Base-by-base conservation (phyloP, 805 yeast species). In the Kodamaea neixiangensis region DNA sequence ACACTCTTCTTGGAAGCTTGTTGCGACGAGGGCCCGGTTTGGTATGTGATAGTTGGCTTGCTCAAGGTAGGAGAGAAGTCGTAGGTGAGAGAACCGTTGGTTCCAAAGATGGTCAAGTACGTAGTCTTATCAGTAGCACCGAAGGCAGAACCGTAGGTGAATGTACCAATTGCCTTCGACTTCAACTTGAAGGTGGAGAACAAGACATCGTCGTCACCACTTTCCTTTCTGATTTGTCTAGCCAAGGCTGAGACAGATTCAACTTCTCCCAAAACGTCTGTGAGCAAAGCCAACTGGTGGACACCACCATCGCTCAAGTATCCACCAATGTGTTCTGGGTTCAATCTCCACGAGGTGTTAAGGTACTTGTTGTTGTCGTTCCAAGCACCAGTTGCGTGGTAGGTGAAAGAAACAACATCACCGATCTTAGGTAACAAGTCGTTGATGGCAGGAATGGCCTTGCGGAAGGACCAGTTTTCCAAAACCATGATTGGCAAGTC, bases 301-400 rank as follows among this genome's bases (percentile, higher is more conserved):
- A 93, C 98, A 65, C 97, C 98, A 62, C 97, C 97, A 63, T 93
- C 98, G 52, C 93, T 85, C 60, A 93, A 75, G 69, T 77, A 92
- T 0, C 97, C 97, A 49, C 98, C 98, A 58, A 91, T 80, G 65
- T 93, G 97, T 68, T 89, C 85, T 29, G 98, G 97, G 44, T 85
- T 77, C 65, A 80, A 82, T 78, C 97, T 86, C 98, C 98, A 93
- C 13, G 84, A 49, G 1, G 97, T 92, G 18, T 72, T 66, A 53
- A 83, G 64, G 62, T 87, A 88, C 63, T 85, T 81, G 70, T 79
- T 83, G 50, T 71, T 61, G 25, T 72, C 73, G 57, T 80, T 78
- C 75, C 84, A 88, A 7, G 89, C 81, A 21, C 94, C 94, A 2
- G 93, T 86, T 10, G 91, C 76, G 51, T 78, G 79, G 67, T 86